Percentiles rank a stretch among this genome's conserved stretches.
phyloP scores from a whole-genome alignment of 306 rosid genomes.

The Acacia confusa region DNA sequence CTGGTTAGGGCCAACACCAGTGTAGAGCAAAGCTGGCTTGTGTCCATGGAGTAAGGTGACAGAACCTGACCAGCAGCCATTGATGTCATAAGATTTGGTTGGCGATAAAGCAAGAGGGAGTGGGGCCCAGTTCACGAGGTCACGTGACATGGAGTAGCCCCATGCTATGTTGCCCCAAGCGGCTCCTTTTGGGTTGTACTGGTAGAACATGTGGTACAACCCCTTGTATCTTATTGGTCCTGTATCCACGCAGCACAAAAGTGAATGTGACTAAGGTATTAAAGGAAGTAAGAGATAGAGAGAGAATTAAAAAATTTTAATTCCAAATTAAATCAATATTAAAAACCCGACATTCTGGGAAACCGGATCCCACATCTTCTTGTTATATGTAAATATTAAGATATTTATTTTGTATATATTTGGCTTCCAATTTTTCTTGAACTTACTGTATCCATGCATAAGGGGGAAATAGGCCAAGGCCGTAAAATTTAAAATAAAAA shows the following conservation, averaged over 20 bases:
- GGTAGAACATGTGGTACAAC: conserved; percentile 40
- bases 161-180: conserved; percentile 31
- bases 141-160: conserved; percentile 44
- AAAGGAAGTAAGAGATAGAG: background rate
- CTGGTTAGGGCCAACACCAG: conserved; percentile 22
- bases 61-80: conserved; percentile 44
- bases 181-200: conserved; percentile 40
- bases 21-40: conserved; percentile 31
- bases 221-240: conserved; percentile 45
- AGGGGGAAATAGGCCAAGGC: background rate
- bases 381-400: background rate
- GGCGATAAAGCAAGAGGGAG: conserved; percentile 32
- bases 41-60: conserved; percentile 23
- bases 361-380: background rate
- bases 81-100: conserved; percentile 28
- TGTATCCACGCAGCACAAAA: background rate
- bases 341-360: background rate
- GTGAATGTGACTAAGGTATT: background rate
- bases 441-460: background rate
- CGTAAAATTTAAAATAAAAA: too few relatives aligned
- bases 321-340: too few relatives aligned
- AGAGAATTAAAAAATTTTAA: too few relatives aligned
- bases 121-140: conserved; percentile 41
- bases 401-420: background rate
- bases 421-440: background rate